phyloP scores from a whole-genome alignment of 257 asterid genomes.

The Datura wrightii region DNA sequence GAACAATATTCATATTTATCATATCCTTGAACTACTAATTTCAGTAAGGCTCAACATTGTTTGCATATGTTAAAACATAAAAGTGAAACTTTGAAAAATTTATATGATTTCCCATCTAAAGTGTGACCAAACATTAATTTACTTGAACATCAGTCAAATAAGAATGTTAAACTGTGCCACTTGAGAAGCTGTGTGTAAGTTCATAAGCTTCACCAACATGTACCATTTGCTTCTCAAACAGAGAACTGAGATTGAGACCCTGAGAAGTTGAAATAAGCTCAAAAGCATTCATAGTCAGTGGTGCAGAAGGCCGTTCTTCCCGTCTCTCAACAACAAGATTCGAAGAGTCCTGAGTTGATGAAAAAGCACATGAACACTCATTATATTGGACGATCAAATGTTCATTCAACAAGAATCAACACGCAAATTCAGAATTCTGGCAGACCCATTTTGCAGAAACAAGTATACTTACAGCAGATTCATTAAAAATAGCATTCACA shows the following conservation, averaged over 20 bases:
- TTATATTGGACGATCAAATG: not conserved
- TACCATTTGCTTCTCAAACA: constrained; percentile 94
- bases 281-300: constrained; percentile 90
- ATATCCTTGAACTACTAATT: not conserved
- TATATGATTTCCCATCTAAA: not conserved
- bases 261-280: constrained; percentile 97
- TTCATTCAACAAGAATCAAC: not conserved
- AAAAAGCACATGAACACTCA: constrained; percentile 16
- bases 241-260: constrained; percentile 90
- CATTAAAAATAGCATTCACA: constrained; percentile 75
- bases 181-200: not conserved
- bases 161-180: not conserved
- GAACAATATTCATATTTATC: not conserved
- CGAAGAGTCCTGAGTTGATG: constrained; percentile 57
- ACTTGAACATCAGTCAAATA: constrained; percentile 20
- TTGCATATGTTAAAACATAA: not conserved
- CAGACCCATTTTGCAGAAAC: not conserved
- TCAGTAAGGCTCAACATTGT: not conserved
- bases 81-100: not conserved
- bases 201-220: constrained; percentile 29
- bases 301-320: constrained; percentile 63
- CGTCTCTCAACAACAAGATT: constrained; percentile 90
- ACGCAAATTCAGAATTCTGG: not conserved
- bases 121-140: not conserved
- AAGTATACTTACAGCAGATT: constrained; percentile 55